A percentile compares a stretch with the other conserved stretches of the same genome.
These are phyloP conservation scores for Bolboschoenoplectus hybrid DNA, from an alignment of 202 grass and related monocot genomes.

Conservation along the genomic window DNA sequence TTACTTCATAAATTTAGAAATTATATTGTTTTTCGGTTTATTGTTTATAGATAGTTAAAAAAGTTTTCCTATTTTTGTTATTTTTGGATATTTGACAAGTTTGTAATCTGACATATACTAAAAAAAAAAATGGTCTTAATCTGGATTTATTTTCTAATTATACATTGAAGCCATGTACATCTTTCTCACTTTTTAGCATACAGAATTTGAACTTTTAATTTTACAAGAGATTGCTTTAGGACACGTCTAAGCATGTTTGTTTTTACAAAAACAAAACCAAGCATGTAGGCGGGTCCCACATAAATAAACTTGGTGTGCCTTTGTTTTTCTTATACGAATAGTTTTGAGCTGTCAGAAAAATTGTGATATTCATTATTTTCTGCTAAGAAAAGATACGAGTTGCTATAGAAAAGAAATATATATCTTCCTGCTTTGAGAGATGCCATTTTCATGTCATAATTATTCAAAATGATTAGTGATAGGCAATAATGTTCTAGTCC, in stretches of 20 bases:
- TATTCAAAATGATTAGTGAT: slow-evolving; percentile 9
- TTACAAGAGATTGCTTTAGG: slow-evolving; percentile 6
- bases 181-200: slow-evolving; percentile 1
- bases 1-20: slow-evolving; percentile 4
- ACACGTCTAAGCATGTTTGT: slow-evolving; percentile 19
- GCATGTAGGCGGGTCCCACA: not conserved
- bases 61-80: not conserved
- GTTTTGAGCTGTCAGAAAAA: slow-evolving; percentile 23
- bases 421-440: not conserved
- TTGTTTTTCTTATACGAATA: not conserved
- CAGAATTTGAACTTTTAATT: slow-evolving; percentile 14
- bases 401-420: slow-evolving; percentile 1
- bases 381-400: not conserved
- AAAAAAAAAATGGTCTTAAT: not conserved
- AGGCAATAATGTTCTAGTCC: not conserved
- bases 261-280: not conserved
- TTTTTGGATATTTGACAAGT: not conserved
- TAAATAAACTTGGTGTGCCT: not conserved
- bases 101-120: not conserved
- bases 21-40: not conserved
- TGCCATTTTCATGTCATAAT: not conserved
- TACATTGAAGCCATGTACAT: not conserved
- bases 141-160: not conserved
- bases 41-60: not conserved
- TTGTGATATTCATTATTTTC: slow-evolving; percentile 4